Evolutionary conservation across 805 yeast species (phyloP).

Genomic region (Lachancea meyersii): DNA sequence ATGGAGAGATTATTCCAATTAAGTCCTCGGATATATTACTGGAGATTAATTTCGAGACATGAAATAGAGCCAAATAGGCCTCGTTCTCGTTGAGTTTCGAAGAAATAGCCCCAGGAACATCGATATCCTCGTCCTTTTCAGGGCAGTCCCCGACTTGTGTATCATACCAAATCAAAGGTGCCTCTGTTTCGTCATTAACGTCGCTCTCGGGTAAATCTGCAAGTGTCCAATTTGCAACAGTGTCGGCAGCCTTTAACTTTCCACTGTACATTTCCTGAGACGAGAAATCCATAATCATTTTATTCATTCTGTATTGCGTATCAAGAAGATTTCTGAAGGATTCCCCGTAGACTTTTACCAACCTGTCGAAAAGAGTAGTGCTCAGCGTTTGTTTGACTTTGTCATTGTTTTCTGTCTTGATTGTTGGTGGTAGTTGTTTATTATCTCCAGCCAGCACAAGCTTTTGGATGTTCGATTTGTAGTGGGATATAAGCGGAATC

Average conservation of each 20-base stretch:
- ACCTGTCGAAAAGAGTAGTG: slow-evolving; percentile 73
- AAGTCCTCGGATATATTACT: slow-evolving; percentile 47
- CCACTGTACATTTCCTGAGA: slow-evolving; percentile 60
- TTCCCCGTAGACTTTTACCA: slow-evolving; percentile 46
- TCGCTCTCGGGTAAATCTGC: slow-evolving; percentile 48
- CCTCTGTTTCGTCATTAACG: slow-evolving; percentile 48
- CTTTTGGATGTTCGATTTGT: slow-evolving; percentile 42
- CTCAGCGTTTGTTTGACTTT: slow-evolving; percentile 44
- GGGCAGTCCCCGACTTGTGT: slow-evolving; percentile 85
- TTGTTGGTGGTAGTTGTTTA: slow-evolving; percentile 85
- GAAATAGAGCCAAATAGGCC: slow-evolving; percentile 51
- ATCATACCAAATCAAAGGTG: slow-evolving; percentile 75
- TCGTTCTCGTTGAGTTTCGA: slow-evolving; percentile 80
- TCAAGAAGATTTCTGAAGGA: slow-evolving; percentile 54
- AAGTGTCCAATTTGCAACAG: slow-evolving; percentile 49
- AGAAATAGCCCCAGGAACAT: slow-evolving; percentile 28
- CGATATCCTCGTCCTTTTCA: slow-evolving; percentile 45
- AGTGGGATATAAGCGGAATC: slow-evolving; percentile 78
- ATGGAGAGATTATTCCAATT: slow-evolving; percentile 88
- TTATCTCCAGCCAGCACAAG: slow-evolving; percentile 89
- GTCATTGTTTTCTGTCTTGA: slow-evolving; percentile 48
- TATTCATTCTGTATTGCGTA: slow-evolving; percentile 85
- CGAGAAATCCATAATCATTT: slow-evolving; percentile 70
- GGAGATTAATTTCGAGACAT: slow-evolving; percentile 45
- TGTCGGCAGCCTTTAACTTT: slow-evolving; percentile 52